Evolutionary conservation across 805 yeast species (phyloP), one percentile per base, ranked within the genome.

Genomic region (Lipomyces chichibuensis): DNA sequence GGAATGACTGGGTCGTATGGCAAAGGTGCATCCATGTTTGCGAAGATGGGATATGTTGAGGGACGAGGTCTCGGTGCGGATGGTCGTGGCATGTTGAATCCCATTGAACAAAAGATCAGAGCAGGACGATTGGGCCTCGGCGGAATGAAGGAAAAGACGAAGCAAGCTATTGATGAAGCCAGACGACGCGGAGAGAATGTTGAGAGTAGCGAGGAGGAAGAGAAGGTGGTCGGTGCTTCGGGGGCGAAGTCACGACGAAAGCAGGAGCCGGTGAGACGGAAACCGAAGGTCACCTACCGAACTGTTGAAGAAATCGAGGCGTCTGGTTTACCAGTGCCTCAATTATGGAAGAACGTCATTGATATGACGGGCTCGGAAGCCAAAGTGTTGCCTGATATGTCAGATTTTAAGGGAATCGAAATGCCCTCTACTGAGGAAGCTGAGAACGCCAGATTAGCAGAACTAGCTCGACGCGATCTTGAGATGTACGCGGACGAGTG

Each of bases 1-100:
- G 29, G 55, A 13, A n/a, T 11, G 37, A 8, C n/a, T 6, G 54
- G 59, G 8, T 54, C 69, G 29, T 69, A 69, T 75, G 98, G 98
- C 6, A 85, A 92, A 51, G 98, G 98, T 49, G 97, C 97, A 2
- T 78, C 83, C 60, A 79, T 94, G 60, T 77, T 94, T 79, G 82
- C 86, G 67, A 84, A 87, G 69, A 93, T 94, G 98, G 99, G 99
- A 0, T 93, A 91, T 77, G 83, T 83, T 7, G 84, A 84, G 53
- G 98, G 99, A 0, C 81, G 84, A 73, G 98, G 98, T 0, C 82
- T 94, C n/a, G 99, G 99, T 1, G 80, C 80, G 4, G 76, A 82
- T 29, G 85, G 87, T 1, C 83, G 83, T 60, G 99, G 99, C 56
- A 91, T 92, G 0, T 82, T 83, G 0, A 85, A 83, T n/a, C 98